Conservation (phyloP, 441 rosid species). For the Syzygium syzygioides region DNA sequence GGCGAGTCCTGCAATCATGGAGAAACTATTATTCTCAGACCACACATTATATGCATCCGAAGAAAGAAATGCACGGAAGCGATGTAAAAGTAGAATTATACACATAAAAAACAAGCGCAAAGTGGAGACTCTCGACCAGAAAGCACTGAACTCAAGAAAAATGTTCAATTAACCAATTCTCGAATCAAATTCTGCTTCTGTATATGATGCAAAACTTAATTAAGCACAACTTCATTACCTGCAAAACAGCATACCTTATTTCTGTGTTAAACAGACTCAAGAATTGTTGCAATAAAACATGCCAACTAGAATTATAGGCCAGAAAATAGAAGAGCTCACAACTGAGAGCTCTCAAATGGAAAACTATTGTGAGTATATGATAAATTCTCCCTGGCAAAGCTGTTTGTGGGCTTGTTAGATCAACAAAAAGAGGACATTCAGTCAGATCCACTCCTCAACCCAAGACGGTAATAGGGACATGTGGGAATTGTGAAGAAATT, state of each 20-base stretch:
- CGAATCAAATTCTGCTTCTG: neutral
- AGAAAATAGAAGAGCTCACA: neutral
- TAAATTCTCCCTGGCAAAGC: neutral
- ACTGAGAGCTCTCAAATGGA: neutral
- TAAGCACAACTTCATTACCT: neutral
- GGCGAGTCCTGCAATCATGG: constrained; percentile 81
- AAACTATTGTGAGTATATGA: neutral
- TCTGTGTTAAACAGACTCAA: neutral
- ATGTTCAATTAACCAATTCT: neutral
- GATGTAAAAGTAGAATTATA: neutral
- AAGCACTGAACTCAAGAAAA: neutral
- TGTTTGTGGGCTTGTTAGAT: neutral
- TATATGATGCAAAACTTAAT: neutral
- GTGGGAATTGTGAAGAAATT: neutral
- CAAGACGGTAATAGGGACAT: neutral
- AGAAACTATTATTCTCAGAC: constrained; percentile 2
- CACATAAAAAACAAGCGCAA: neutral
- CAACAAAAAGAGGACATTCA: neutral
- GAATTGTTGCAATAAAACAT: neutral
- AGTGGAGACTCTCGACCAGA: neutral
- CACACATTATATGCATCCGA: neutral
- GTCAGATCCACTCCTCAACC: neutral
- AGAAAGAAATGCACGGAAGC: neutral
- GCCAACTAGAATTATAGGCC: neutral
- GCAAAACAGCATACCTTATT: neutral